Base-by-base conservation (phyloP, 2,329 filamentous ascomycete genomes). In the Anisogramma anomala region DNA sequence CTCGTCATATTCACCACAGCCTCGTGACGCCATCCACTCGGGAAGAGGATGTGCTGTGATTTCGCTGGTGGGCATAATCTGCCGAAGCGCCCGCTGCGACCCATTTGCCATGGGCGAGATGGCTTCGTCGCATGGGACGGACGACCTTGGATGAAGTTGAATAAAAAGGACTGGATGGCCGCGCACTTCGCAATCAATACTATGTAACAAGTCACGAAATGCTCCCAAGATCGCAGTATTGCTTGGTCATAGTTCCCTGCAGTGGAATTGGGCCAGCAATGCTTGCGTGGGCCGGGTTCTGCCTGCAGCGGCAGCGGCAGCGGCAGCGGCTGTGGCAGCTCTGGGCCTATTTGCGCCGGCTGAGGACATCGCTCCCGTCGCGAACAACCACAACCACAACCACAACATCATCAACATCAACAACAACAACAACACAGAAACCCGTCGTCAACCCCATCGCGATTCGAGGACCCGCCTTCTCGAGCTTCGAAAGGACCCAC, bases 241-340 rank as follows among this genome's bases (percentile, higher is more conserved):
- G n/a, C n/a, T n/a, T n/a, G n/a, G n/a, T n/a, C n/a, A n/a, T n/a
- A n/a, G n/a, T n/a, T n/a, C n/a, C n/a, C n/a, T n/a, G n/a, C n/a
- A n/a, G n/a, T n/a, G n/a, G n/a, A n/a, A n/a, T 44, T 37, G 41
- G 44, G 33, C 44, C 41, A 43, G 25, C 25, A 40, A 30, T 37
- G 41, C 26, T 44, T 41, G 44, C 44, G 44, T 44, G 28, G 36
- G 33, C 44, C 44, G 33, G 26, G 34, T n/a, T 41, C 44, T 46
- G 44, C 44, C 44, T 46, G 44, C 44, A 41, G 44, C 44, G 44
- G 26, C 37, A 41, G 33, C 41, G 44, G 32, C 37, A 36, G 30
- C 44, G 44, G 44, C 44, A 46, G 26, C 37, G 44, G 33, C 41
- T 46, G 32, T 40, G 41, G 30, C 44, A 46, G 44, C 41, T 46